A percentile compares a stretch with the other conserved stretches of the same genome.
Conservation (phyloP, 306 rosid genomes). For the Pterocarpus santalinus region DNA sequence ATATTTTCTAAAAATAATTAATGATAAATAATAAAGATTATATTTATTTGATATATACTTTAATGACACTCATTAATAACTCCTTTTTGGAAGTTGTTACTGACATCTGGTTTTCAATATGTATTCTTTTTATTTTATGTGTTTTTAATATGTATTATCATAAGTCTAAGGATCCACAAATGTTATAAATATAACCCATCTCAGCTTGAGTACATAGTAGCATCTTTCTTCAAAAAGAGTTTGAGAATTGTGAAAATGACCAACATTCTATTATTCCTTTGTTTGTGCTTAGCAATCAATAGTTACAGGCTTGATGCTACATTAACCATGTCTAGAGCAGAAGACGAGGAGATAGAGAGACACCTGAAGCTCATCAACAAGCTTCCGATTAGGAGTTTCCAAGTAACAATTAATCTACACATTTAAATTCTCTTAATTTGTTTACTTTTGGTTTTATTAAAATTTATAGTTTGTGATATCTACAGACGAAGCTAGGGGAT, state of each 20-base stretch:
- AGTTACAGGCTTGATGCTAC: not conserved
- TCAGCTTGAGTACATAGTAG: not conserved
- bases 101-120: too few species aligned
- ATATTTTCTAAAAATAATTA: not conserved
- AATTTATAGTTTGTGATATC: not conserved
- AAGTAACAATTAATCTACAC: not conserved
- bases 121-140: not conserved
- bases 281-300: not conserved
- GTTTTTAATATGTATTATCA: not conserved
- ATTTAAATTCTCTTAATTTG: not conserved
- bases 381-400: conserved; percentile 21
- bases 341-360: not conserved
- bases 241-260: conserved; percentile 6
- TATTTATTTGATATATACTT: too few species aligned
- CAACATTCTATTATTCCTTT: not conserved
- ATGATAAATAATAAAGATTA: too few species aligned
- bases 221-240: not conserved
- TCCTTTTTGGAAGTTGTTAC: too few species aligned
- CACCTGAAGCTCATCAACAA: not conserved
- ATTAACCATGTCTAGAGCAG: not conserved
- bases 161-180: not conserved
- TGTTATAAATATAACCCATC: not conserved
- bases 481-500: not conserved
- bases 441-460: not conserved
- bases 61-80: too few species aligned